Percentiles rank a stretch among this genome's conserved stretches.
These are phyloP conservation scores for Ceratocystis variospora DNA, from an alignment of 2,329 filamentous ascomycete genomes.

Conservation along the genomic window DNA sequence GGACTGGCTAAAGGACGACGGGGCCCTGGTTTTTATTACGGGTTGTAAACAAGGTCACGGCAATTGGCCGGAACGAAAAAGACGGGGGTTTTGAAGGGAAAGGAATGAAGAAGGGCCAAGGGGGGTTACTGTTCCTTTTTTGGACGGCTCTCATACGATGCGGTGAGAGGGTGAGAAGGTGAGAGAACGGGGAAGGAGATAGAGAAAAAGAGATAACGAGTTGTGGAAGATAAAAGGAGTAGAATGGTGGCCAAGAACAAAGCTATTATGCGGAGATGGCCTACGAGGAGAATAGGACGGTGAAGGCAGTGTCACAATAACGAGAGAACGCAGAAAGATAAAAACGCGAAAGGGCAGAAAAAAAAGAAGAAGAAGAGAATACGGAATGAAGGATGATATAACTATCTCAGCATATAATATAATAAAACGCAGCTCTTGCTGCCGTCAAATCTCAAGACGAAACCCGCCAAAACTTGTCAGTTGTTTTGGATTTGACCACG, in stretches of 20 bases:
- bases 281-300: neutral
- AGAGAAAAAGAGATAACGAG: neutral
- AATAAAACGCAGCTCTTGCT: neutral
- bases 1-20: neutral
- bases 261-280: neutral
- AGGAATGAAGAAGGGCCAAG: neutral
- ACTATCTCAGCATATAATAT: neutral
- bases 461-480: neutral
- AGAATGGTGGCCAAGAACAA: neutral
- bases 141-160: neutral
- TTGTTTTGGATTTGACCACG: neutral
- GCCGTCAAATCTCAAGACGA: neutral
- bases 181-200: neutral
- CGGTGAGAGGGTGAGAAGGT: neutral
- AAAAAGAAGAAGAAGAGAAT: neutral
- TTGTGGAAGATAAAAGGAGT: neutral
- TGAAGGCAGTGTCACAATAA: neutral
- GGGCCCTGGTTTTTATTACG: neutral
- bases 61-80: slow-evolving; percentile 14
- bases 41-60: slow-evolving; percentile 8
- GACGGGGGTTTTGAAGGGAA: neutral
- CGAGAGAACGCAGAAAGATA: slow-evolving; percentile 1
- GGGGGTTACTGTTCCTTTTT: neutral
- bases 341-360: neutral
- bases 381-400: neutral